Evolutionary conservation across 164 flowering plant species (phyloP), one percentile per base, ranked within the genome.

Genomic region (Vitis cinerea): DNA sequence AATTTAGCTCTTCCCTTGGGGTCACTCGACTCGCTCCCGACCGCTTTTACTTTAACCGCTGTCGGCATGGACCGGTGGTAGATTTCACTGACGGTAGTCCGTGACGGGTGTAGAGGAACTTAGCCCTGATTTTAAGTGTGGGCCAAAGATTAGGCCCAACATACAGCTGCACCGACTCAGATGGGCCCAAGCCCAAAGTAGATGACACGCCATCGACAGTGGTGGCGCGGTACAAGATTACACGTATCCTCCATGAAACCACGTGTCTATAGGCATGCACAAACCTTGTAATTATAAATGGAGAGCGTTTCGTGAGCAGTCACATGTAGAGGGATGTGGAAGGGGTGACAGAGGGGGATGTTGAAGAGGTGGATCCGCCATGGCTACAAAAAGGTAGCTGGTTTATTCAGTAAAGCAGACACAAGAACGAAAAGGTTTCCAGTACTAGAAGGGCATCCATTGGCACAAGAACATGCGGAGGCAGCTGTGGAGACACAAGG

Each of bases 361-460:
- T 66, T 59, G 8, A 74, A 59, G 72, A 71, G 44, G 16, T 74
- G 72, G 75, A 9, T 74, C 10, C 63, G 73, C 29, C 63, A 68
- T 15, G 73, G 72, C 60, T 65, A 53, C 73, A 49, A 50, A 48
- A 78, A 59, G 69, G 68, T 37, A 50, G 73, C 68, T 47, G 8
- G 69, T 2, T 2, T 63, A 59, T 31, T 76, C 1, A 64, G 69
- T 1, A 61, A 48, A 70, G 59, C 16, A 30, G 66, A 44, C 48
- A 17, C 68, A 8, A 66, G 58, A 60, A 64, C 64, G 56, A 17
- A 62, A 19, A 59, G 80, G 0, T 92, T 90, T 47, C 85, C 90
- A 0, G 65, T 81, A 0, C 74, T 92, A 44, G 76, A 85, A 64
- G 86, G 78, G 3, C 90, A 84, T 66, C 87, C 87, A 0, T 75